These are phyloP conservation scores for Beauveria scarabaeidicola DNA, from an alignment of 2,329 filamentous ascomycete species.

Conservation along the genomic window DNA sequence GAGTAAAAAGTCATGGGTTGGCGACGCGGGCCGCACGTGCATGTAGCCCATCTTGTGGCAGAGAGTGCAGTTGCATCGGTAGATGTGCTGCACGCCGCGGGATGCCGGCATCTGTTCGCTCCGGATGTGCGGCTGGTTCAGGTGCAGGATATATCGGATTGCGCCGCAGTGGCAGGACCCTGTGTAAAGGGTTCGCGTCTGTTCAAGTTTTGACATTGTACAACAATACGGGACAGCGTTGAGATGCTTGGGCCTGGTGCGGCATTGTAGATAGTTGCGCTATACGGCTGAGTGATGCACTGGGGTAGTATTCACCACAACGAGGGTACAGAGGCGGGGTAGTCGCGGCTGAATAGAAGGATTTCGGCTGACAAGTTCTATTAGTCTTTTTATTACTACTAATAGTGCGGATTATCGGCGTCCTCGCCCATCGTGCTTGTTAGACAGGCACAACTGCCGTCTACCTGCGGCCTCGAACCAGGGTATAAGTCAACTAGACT, in stretches of 20 bases:
- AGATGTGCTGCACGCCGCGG: constrained; percentile 1
- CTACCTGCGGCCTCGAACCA: background rate
- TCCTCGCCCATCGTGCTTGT: background rate
- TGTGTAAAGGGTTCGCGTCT: background rate
- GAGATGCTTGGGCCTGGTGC: background rate
- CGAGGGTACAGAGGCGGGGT: background rate
- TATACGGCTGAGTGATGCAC: background rate
- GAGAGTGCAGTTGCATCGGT: constrained; percentile 8
- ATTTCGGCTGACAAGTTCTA: too few relatives aligned
- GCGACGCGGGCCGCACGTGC: constrained; percentile 1
- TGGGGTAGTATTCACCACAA: background rate
- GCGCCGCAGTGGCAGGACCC: constrained; percentile 5
- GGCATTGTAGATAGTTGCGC: background rate
- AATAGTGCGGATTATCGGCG: constrained; percentile 13
- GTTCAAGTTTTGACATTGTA: background rate
- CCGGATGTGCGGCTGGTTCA: background rate
- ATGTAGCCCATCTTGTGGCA: constrained; percentile 8
- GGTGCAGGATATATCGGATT: background rate
- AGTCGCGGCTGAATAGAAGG: background rate
- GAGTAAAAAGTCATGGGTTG: constrained; percentile 2
- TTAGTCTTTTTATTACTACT: too few relatives aligned
- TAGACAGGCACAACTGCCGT: background rate
- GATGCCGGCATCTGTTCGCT: background rate
- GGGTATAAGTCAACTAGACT: background rate
- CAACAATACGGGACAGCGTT: background rate